phyloP scores from a whole-genome alignment of 805 yeast genomes.

The Schwanniomyces pseudopolymorphus region DNA sequence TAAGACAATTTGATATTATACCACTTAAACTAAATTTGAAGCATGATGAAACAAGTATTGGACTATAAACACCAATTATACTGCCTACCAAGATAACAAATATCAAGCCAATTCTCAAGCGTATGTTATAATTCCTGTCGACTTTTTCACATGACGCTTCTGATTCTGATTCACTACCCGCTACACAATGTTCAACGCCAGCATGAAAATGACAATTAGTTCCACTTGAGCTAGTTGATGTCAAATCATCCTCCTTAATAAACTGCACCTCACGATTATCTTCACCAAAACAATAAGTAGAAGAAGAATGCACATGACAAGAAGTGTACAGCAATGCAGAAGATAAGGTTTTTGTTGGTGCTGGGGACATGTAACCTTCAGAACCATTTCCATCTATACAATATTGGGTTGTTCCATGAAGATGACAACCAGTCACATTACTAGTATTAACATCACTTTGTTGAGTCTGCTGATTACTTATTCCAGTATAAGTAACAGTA shows the following conservation, averaged over 20 bases:
- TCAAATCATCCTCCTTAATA: conserved; percentile 6
- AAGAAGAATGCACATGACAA: conserved; percentile 20
- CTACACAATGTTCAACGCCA: conserved; percentile 31
- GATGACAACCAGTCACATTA: conserved; percentile 18
- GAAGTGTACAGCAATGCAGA: conserved; percentile 14
- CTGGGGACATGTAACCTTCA: conserved; percentile 21
- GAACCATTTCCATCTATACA: conserved; percentile 20
- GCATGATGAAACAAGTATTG: conserved; percentile 22
- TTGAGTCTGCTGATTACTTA: not conserved
- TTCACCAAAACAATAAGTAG: conserved; percentile 15
- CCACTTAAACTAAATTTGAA: conserved; percentile 14
- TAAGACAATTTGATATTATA: conserved; percentile 10
- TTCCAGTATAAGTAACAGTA: not conserved
- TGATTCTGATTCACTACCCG: conserved; percentile 8
- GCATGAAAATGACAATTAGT: conserved; percentile 30
- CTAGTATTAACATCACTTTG: conserved; percentile 2
- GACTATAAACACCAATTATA: conserved; percentile 32
- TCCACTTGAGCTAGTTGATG: conserved; percentile 3
- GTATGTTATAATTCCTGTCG: conserved; percentile 27
- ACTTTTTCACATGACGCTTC: conserved; percentile 18
- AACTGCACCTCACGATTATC: conserved; percentile 17
- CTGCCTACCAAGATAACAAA: conserved; percentile 36
- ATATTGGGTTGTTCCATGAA: conserved; percentile 16
- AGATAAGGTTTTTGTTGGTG: conserved; percentile 10
- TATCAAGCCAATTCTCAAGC: conserved; percentile 27